Evolutionary conservation across 352 stramenopile species (phyloP), one percentile per base, ranked within the genome.

Genomic region (Phytophthora pisi): DNA sequence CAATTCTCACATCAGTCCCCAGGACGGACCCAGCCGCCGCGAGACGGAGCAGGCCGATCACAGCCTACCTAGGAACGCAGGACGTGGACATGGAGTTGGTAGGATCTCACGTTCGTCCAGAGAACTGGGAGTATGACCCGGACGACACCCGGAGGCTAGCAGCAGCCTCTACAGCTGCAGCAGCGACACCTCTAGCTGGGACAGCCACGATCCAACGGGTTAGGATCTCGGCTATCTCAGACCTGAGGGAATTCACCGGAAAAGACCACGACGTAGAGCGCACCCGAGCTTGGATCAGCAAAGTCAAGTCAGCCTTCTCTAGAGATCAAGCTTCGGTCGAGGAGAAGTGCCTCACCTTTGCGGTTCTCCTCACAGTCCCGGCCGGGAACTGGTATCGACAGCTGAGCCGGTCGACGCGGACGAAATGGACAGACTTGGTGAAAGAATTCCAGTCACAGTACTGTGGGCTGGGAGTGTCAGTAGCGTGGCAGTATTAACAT

Each of bases 401-500:
- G 18, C 16, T 52, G 34, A 28, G 58, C 3, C 36, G 58, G 10
- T 30, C 18, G 3, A 58, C 24, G 2, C 34, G 49, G 1, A 40
- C 2, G 2, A 43, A 40, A 2, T 58, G 47, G 58, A 20, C 6
- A 0, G 38, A 46, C 1, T 24, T 66, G 5, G 20, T 49, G 15
- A 16, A 18, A 8, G 16, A 43, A 2, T 66, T 66, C 58, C 58
- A 66, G 20, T 36, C 20, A 0, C 58, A 51, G 16, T 58, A 58
- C 40, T 58, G 58, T 26, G 58, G 49, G 5, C 9, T 13, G 0
- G 50, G 49, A 16, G 49, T 59, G 8, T 58, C 50, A 0, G 36
- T 59, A 4, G 49, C 58, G 5, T 7, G 34, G 4, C 23, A 66
- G 5, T 66, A 66, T 42, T 66, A 66, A 4, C 50, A 66, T n/a